phyloP scores from a whole-genome alignment of 768 basidiomycete species.

The Piloderma croceum region DNA sequence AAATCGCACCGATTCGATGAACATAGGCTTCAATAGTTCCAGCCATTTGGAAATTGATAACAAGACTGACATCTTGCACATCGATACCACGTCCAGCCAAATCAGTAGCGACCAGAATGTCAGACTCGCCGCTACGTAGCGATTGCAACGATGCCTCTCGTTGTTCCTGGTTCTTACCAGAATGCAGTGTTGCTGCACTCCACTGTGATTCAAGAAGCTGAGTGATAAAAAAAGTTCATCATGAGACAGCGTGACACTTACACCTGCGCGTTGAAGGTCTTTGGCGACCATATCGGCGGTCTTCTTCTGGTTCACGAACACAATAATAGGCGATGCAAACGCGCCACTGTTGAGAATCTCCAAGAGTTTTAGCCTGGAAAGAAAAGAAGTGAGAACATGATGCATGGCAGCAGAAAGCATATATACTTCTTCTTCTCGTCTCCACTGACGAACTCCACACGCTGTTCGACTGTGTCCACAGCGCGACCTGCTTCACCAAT shows the following conservation, averaged over 20 bases:
- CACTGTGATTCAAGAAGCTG: conserved; percentile 44
- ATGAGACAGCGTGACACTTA: conserved; percentile 36
- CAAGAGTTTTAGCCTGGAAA: conserved; percentile 66
- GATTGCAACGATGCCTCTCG: conserved; percentile 88
- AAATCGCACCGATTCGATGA: conserved; percentile 83
- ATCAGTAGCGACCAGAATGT: conserved; percentile 94
- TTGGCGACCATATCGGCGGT: conserved; percentile 97
- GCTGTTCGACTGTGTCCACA: conserved; percentile 96
- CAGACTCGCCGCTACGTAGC: conserved; percentile 77
- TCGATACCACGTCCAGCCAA: conserved; percentile 98
- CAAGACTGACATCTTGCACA: conserved; percentile 91
- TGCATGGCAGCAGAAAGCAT: background rate
- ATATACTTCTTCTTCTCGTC: conserved; percentile 96
- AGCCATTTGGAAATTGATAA: conserved; percentile 98
- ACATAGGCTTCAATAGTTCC: conserved; percentile 95
- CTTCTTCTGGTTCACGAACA: conserved; percentile 99
- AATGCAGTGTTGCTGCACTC: conserved; percentile 88
- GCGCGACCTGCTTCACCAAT: conserved; percentile 98
- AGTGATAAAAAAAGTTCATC: conserved; percentile 5
- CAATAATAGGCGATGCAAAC: conserved; percentile 89
- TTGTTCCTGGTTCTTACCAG: conserved; percentile 96
- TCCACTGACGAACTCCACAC: conserved; percentile 86
- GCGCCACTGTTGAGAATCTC: conserved; percentile 89
- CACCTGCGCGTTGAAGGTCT: conserved; percentile 83
- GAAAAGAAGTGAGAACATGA: conserved; percentile 22